Conservation (phyloP, 306 rosid species). For the Arachis hypogaea region DNA sequence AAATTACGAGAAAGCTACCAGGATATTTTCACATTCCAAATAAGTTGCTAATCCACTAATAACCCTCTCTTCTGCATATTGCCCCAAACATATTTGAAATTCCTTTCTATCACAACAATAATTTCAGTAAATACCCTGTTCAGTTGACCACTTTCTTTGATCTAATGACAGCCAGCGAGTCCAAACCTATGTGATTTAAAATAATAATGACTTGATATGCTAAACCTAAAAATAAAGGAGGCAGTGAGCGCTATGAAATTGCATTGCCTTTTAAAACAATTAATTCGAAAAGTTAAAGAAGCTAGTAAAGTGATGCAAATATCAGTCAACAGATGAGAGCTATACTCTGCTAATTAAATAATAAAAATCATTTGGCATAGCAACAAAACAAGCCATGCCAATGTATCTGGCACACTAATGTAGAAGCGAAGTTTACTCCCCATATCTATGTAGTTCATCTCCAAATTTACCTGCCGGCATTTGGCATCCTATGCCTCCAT, state of each 20-base stretch:
- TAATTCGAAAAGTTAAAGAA: constrained; percentile 37
- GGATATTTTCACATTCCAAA: background rate
- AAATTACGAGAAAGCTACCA: constrained; percentile 4
- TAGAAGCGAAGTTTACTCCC: constrained; percentile 37
- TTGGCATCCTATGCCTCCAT: constrained; percentile 51
- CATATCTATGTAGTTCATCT: constrained; percentile 13
- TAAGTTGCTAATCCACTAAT: background rate
- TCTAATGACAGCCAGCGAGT: constrained; percentile 38
- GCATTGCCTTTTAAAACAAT: constrained; percentile 46
- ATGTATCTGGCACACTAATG: constrained; percentile 24
- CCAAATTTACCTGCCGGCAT: constrained; percentile 41
- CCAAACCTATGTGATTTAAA: constrained; percentile 29
- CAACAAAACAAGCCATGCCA: constrained; percentile 37
- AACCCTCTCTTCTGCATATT: constrained; percentile 5
- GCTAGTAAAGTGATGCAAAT: constrained; percentile 26
- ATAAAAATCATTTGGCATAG: constrained; percentile 35
- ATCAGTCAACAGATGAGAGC: constrained; percentile 33
- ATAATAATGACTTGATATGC: constrained; percentile 35
- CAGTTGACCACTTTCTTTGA: constrained; percentile 43
- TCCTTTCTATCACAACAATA: constrained; percentile 13
- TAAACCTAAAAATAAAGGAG: constrained; percentile 40
- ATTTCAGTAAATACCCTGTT: constrained; percentile 33
- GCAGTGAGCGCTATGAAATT: constrained; percentile 44
- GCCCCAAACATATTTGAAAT: constrained; percentile 6
- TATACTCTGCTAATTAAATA: constrained; percentile 42